A percentile compares a stretch with the other conserved stretches of the same genome.
phyloP scores from a whole-genome alignment of 495 filamentous ascomycete genomes.

The Neurospora sp. region DNA sequence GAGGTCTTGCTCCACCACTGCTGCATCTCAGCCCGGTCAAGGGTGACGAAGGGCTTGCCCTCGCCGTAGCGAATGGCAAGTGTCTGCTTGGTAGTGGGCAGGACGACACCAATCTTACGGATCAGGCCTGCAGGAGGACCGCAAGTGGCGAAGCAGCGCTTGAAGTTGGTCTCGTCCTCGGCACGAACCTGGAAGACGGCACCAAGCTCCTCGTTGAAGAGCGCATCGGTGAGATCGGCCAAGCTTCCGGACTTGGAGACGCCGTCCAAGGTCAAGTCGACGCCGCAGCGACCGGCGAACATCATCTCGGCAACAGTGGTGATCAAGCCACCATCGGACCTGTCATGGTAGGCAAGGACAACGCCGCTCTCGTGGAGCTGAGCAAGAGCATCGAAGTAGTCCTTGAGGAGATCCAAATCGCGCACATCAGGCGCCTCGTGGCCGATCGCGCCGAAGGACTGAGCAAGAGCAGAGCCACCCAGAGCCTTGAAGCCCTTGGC shows the following conservation, averaged over 20 bases:
- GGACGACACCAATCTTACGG: constrained; percentile 68
- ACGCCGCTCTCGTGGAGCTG: constrained; percentile 78
- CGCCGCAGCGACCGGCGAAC: constrained; percentile 89
- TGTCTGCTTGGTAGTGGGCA: constrained; percentile 59
- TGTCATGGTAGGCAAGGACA: constrained; percentile 91
- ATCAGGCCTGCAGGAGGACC: constrained; percentile 75
- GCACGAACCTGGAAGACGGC: constrained; percentile 91
- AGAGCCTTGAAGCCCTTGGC: constrained; percentile 65
- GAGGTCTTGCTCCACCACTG: constrained; percentile 84
- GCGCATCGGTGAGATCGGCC: constrained; percentile 55
- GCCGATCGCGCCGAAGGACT: constrained; percentile 83
- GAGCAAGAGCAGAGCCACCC: constrained; percentile 86
- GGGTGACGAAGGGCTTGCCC: constrained; percentile 47
- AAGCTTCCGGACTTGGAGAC: constrained; percentile 47
- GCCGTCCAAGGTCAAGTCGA: constrained; percentile 72
- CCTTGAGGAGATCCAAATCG: constrained; percentile 68
- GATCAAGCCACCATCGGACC: constrained; percentile 86
- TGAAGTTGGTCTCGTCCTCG: constrained; percentile 73
- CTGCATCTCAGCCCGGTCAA: constrained; percentile 64
- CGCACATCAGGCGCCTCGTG: constrained; percentile 76
- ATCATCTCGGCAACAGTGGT: constrained; percentile 95
- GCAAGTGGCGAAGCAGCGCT: constrained; percentile 82
- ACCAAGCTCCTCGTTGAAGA: constrained; percentile 97
- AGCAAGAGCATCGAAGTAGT: constrained; percentile 83
- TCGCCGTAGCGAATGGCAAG: constrained; percentile 65